Base-by-base conservation (phyloP, 2,329 filamentous ascomycete species). In the Cordyceps farinosa region DNA sequence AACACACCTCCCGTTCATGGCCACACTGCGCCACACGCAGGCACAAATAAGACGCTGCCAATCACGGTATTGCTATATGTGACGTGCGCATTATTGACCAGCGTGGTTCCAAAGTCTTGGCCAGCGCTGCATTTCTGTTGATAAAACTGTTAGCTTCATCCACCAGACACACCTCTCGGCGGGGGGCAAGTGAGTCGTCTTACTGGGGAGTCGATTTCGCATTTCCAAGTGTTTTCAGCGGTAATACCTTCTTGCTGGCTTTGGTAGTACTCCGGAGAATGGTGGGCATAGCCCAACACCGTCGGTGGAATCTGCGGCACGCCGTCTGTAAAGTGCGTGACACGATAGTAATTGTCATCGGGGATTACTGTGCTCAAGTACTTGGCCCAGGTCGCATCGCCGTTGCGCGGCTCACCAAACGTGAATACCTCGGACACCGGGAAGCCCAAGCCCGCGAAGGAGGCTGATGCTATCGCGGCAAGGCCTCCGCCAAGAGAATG, bases 291-390 rank as follows among this genome's bases (percentile, higher is more conserved):
- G 44, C 81, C 81, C 60, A 86, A 69, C n/a, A 80, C 36, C 52
- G 82, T 71, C 7, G 85, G 80, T 3, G 87, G 87, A 45, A 90
- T 76, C 38, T 84, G 80, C 0, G 88, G 85, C 2, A 90, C 82
- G 1, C 85, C 82, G 70, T 90, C 88, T 67, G 82, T 76, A 59
- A 73, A 74, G 73, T 90, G 87, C 5, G 87, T 89, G 52, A 88
- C 78, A 62, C 87, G 83, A 17, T 48, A 62, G 27, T 62, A 62
- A 3, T 47, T 4, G 17, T 54, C 44, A 29, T 62, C 59, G 5
- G 59, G 15, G 13, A 62, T 7, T 3, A 36, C 32, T 3, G 30
- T 5, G 40, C 29, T 54, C 22, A 29, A 51, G 50, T 62, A 47
- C 27, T 54, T 47, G 27, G 59, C 59, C 59, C 59, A 62, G 30